Base-by-base conservation (phyloP, 352 stramenopile species). In the Phytophthora sansomeana region DNA sequence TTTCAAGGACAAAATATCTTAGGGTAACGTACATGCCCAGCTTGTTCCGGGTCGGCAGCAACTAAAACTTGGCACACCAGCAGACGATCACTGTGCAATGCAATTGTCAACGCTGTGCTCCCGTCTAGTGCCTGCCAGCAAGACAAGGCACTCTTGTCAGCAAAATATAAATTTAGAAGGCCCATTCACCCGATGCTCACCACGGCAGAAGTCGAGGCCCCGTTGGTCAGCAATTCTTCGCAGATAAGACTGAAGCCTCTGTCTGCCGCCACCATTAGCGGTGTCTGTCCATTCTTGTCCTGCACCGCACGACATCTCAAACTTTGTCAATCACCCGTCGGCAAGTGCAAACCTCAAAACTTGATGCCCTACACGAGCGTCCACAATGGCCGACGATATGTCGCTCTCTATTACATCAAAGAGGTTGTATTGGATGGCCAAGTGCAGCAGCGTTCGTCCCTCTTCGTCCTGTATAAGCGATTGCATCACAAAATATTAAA, bases 61-160 rank as follows among this genome's bases (percentile, higher is more conserved):
- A 69, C 66, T 17, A 78, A 50, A 30, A 78, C 65, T 65, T 78
- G 70, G 33, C 70, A 78, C 41, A 78, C 68, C 14, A 78, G 52
- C 32, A 72, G 39, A 6, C 41, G 17, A 30, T 66, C 51, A 7
- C 47, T 62, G 11, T 49, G 59, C 6, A 78, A 16, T 38, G 70
- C 70, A 42, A 67, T 57, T 5, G 56, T 59, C 39, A 78, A 39
- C 9, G 70, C 66, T 1, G 70, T 78, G 17, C 38, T 60, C 11
- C 70, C 56, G 30, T 78, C 66, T 21, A 33, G 48, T 7, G 66
- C 47, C 50, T 68, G n/a, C 11, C n/a, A 41, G 16, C 10, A 43
- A 48, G 48, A 4, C 10, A 58, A 26, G 5, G 33, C 7, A 30
- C 44, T 21, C 41, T 42, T 49, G 21, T 53, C 11, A 69, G 21